A percentile compares a stretch with the other conserved stretches of the same genome.
Conservation (phyloP, 148 eudicot genomes). For the Rhododendron simsii region DNA sequence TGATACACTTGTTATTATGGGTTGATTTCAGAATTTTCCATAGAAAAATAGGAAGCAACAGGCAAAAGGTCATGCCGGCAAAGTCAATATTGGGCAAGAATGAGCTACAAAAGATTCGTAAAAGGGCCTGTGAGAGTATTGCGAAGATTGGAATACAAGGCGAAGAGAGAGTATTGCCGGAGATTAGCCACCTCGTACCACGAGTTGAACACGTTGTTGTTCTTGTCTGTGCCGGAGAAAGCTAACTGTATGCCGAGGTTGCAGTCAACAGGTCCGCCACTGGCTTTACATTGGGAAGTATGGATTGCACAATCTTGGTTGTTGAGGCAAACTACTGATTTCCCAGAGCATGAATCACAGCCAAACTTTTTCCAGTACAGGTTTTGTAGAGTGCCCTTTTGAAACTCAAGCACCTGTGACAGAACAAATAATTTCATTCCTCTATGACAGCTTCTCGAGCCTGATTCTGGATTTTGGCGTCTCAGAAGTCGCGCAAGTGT, state of each 20-base stretch:
- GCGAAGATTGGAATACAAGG: conserved; percentile 41
- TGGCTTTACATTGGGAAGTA: conserved; percentile 46
- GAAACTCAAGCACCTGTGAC: conserved; percentile 45
- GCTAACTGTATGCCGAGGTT: conserved; percentile 57
- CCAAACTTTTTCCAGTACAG: conserved; percentile 70
- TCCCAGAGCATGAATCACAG: conserved; percentile 44
- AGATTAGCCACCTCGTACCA: conserved; percentile 80
- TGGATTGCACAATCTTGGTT: conserved; percentile 57
- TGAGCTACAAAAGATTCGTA: conserved; percentile 17
- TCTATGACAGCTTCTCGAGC: not conserved
- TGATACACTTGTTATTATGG: too few species aligned
- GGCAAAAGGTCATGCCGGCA: not conserved
- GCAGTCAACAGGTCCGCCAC: conserved; percentile 55
- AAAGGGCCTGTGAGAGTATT: conserved; percentile 32
- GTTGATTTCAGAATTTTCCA: too few species aligned
- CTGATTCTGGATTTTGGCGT: not conserved
- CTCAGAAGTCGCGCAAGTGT: too few species aligned
- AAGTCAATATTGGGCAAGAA: not conserved
- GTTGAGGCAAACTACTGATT: conserved; percentile 41
- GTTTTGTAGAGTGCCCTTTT: conserved; percentile 67
- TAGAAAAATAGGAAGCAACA: not conserved
- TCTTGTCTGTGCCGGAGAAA: conserved; percentile 83
- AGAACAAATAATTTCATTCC: not conserved
- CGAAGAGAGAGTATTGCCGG: conserved; percentile 55
- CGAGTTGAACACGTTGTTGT: conserved; percentile 53